These are phyloP conservation scores for Aspergillus viridinutans DNA, from an alignment of 2,329 filamentous ascomycete genomes.

Conservation along the genomic window DNA sequence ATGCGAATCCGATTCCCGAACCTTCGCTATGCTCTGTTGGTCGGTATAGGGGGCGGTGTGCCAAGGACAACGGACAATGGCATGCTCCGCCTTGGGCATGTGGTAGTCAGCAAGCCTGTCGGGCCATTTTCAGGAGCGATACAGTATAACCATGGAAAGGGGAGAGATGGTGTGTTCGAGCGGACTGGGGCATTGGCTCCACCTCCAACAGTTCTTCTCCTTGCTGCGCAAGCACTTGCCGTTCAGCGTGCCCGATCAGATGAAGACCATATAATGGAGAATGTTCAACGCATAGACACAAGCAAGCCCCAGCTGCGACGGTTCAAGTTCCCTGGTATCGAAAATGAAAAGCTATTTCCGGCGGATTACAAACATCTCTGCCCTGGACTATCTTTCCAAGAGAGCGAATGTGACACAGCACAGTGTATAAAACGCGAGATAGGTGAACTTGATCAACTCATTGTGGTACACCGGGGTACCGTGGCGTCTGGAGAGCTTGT, in stretches of 20 bases:
- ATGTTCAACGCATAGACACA: conserved; percentile 3
- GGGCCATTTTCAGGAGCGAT: conserved; percentile 7
- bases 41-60: conserved; percentile 18
- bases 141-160: conserved; percentile 14
- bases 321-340: conserved; percentile 7
- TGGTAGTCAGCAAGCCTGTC: conserved; percentile 17
- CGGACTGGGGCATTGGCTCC: conserved; percentile 10
- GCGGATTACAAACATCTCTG: conserved; percentile 9
- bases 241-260: background rate
- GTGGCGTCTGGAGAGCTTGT: conserved; percentile 18
- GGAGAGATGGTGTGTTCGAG: conserved; percentile 4
- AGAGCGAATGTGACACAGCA: conserved; percentile 4
- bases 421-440: background rate
- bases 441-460: background rate
- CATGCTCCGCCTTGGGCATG: conserved; percentile 17
- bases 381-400: conserved; percentile 5
- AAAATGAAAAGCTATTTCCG: conserved; percentile 7
- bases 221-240: conserved; percentile 9
- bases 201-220: conserved; percentile 12
- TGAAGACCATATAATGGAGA: conserved; percentile 4
- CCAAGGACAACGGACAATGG: conserved; percentile 6
- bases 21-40: conserved; percentile 13
- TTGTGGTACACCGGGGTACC: conserved; percentile 14
- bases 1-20: conserved; percentile 18
- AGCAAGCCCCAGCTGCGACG: background rate